These are phyloP conservation scores for Helenozyma rhizophorensis DNA, from an alignment of 805 yeast species.

Conservation along the genomic window DNA sequence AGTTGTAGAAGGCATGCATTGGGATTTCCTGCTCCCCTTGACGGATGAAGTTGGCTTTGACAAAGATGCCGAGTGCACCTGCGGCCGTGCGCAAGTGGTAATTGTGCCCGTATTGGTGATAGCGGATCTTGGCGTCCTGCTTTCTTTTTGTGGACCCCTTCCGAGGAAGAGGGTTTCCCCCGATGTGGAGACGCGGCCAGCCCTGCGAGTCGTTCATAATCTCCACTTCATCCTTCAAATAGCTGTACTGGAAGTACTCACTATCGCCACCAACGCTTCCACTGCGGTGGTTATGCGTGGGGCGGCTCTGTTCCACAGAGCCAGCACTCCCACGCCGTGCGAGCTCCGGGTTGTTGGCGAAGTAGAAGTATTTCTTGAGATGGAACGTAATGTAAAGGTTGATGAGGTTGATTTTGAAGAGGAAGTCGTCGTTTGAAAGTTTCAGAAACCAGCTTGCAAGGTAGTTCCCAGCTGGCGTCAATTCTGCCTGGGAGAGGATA, in stretches of 20 bases:
- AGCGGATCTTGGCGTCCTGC: conserved; percentile 33
- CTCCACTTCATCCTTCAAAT: conserved; percentile 14
- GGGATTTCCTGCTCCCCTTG: conserved; percentile 16
- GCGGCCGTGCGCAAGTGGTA: conserved; percentile 79
- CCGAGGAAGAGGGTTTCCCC: conserved; percentile 3
- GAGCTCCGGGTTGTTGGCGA: conserved; percentile 23
- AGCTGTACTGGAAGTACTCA: conserved; percentile 12
- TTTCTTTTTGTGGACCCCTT: conserved; percentile 4
- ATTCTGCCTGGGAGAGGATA: conserved; percentile 49
- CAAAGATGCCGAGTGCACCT: conserved; percentile 50
- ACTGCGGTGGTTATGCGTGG: conserved; percentile 1
- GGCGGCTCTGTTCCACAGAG: neutral
- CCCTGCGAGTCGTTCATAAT: conserved; percentile 3
- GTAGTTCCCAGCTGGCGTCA: conserved; percentile 32
- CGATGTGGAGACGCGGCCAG: conserved; percentile 9
- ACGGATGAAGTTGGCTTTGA: conserved; percentile 46
- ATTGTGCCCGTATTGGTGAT: conserved; percentile 66
- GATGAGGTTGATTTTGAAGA: conserved; percentile 55
- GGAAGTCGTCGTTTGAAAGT: conserved; percentile 40
- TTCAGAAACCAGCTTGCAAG: conserved; percentile 56
- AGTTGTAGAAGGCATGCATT: conserved; percentile 62
- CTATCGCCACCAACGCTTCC: conserved; percentile 4
- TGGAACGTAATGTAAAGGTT: conserved; percentile 80
- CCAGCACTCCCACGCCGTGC: conserved; percentile 8
- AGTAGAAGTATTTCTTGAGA: conserved; percentile 49